Evolutionary conservation across 331 rosid species (phyloP), one percentile per base, ranked within the genome.

Genomic region (Saraca asoca): DNA sequence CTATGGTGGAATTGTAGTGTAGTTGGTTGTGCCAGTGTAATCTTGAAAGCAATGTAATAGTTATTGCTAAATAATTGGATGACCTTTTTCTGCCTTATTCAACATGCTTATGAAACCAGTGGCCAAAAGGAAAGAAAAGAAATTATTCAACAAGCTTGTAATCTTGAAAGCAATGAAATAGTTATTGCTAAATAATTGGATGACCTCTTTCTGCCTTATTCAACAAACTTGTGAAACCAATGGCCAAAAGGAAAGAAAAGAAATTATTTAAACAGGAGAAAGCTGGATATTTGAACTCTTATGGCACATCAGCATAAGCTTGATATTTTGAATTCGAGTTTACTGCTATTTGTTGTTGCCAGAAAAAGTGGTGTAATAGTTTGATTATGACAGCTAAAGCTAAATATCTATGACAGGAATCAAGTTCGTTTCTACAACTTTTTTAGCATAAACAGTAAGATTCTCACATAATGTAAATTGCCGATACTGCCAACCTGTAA

Each of bases 341-440:
- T 31, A 8, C 52, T 62, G 15, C 11, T 29, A 46, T 63, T 55
- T n/a, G 10, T 62, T 46, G 15, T 24, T 33, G 44, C 20, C 46
- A 31, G 15, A 46, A n/a, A n/a, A 44, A 29, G 12, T 8, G 31
- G 38, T 45, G 24, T 5, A 29, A 8, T 29, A 29, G 9, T 43
- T 60, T 43, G 52, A 42, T 61, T 59, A 13, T 61, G 20, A 43
- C 6, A 41, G 52, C 9, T 20, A 44, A 44, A n/a, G 68, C n/a
- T 5, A 16, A 46, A 62, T 29, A 31, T 29, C 44, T 31, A 14
- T 43, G 7, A 13, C 29, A 29, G 5, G 33, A 34, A 49, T 64
- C 48, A 33, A 33, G 35, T 64, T 31, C 14, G 46, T 46, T 46
- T 42, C 53, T 43, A 29, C 12, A 31, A 14, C 44, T 14, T 44